Percentiles rank a stretch among this genome's conserved stretches.
Conservation (phyloP, 2,329 filamentous ascomycete species). For the Pezicula neosporulosa region DNA sequence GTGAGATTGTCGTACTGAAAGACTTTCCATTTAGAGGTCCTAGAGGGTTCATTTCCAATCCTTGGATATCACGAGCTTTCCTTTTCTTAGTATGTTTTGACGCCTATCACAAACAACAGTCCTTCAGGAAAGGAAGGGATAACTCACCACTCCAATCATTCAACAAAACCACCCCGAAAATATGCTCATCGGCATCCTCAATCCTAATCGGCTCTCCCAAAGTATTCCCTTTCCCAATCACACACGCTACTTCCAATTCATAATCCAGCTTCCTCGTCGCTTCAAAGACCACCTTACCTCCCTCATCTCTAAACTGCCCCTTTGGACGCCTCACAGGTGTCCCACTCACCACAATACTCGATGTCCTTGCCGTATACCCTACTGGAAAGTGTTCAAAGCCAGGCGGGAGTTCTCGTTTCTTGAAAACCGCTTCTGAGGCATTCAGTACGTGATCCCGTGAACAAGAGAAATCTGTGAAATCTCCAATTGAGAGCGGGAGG, state of each 20-base stretch:
- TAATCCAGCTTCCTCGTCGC: constrained; percentile 30
- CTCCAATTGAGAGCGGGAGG: constrained; percentile 50
- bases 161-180: constrained; percentile 59
- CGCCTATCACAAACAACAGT: background rate
- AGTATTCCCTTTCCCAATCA: constrained; percentile 31
- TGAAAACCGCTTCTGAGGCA: constrained; percentile 38
- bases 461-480: constrained; percentile 57
- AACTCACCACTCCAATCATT: constrained; percentile 56
- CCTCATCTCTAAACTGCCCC: constrained; percentile 35
- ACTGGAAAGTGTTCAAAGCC: constrained; percentile 45
- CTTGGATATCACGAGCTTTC: constrained; percentile 56
- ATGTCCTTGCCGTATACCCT: constrained; percentile 52
- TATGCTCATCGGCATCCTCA: constrained; percentile 51
- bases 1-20: constrained; percentile 56
- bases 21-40: constrained; percentile 60
- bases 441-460: constrained; percentile 51
- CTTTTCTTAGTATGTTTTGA: constrained; percentile 6
- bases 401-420: constrained; percentile 35
- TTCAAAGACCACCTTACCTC: constrained; percentile 10
- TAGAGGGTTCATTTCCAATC: constrained; percentile 55
- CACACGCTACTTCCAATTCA: constrained; percentile 18
- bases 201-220: constrained; percentile 34
- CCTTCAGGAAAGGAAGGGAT: background rate
- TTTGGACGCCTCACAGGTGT: constrained; percentile 43
- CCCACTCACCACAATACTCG: constrained; percentile 47